These are phyloP conservation scores for Sclerotinia trifoliorum DNA, from an alignment of 2,329 filamentous ascomycete species.

Conservation along the genomic window DNA sequence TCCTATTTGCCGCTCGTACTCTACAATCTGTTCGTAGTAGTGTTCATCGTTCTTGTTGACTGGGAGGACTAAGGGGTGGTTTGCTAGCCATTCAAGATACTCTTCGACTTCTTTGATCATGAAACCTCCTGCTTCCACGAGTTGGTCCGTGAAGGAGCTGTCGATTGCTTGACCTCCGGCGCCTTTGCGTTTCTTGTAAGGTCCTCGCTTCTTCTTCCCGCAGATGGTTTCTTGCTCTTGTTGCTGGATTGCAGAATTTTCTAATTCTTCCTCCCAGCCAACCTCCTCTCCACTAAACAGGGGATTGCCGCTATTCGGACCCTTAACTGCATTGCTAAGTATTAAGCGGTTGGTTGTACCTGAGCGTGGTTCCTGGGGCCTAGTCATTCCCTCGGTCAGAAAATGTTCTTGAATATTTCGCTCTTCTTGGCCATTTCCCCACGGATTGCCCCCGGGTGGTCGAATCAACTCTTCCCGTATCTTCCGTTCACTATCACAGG, in stretches of 20 bases:
- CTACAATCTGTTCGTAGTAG: background rate
- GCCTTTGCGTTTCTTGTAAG: background rate
- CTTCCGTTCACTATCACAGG: background rate
- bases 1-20: background rate
- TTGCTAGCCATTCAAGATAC: background rate
- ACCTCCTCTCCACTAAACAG: too few species aligned
- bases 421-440: background rate
- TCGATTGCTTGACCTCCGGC: background rate
- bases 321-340: too few species aligned
- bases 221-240: background rate
- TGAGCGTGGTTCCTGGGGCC: background rate
- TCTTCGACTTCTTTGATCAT: background rate
- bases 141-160: background rate
- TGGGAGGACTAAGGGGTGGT: background rate
- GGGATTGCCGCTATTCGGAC: too few species aligned
- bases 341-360: too few species aligned
- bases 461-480: background rate
- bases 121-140: background rate
- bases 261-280: too few species aligned
- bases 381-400: background rate
- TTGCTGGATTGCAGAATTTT: background rate
- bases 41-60: too few species aligned
- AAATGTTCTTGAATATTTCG: too few species aligned
- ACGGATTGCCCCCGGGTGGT: background rate
- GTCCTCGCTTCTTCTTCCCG: background rate